These are phyloP conservation scores for Pelargonium nanum DNA, from an alignment of 345 rosid genomes.

Conservation along the genomic window DNA sequence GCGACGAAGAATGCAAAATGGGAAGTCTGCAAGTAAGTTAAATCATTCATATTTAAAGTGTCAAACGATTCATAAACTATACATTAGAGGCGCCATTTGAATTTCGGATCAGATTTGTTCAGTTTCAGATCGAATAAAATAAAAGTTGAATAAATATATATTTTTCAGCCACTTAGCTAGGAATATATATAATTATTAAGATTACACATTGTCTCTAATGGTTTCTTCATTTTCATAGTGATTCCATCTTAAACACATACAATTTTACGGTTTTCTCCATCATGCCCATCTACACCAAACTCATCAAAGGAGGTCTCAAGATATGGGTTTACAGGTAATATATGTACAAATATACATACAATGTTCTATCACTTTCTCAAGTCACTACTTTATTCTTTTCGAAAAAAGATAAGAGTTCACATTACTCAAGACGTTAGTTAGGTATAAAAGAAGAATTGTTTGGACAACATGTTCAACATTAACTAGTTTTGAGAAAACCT, in stretches of 20 bases:
- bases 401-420: too few species aligned
- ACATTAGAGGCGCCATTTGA: background rate
- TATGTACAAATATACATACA: background rate
- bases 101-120: too few species aligned
- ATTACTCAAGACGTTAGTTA: too few species aligned
- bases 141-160: too few species aligned
- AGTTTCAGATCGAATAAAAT: too few species aligned
- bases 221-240: slow-evolving; percentile 8
- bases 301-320: slow-evolving; percentile 48
- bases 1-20: slow-evolving; percentile 19
- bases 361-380: background rate
- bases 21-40: slow-evolving; percentile 42
- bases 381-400: too few species aligned
- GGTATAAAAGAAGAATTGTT: too few species aligned
- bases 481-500: too few species aligned
- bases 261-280: slow-evolving; percentile 30
- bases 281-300: slow-evolving; percentile 46
- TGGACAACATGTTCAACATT: too few species aligned
- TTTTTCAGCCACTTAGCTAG: background rate
- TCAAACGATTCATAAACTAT: background rate
- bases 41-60: background rate
- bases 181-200: background rate
- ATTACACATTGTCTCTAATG: background rate
- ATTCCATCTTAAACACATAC: slow-evolving; percentile 23
- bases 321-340: slow-evolving; percentile 57